Base-by-base conservation (phyloP, 306 rosid species). In the Citrullus mucosospermus region DNA sequence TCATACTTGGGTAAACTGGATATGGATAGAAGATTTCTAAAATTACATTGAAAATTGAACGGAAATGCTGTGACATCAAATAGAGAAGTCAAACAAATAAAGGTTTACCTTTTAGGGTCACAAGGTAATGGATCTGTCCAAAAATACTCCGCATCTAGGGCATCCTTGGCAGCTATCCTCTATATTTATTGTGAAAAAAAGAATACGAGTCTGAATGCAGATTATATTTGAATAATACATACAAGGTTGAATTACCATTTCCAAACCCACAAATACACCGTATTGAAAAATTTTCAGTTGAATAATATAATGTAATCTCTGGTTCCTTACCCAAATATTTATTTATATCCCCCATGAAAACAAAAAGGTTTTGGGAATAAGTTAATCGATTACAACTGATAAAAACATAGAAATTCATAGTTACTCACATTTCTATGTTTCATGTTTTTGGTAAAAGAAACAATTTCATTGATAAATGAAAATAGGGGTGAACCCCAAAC, bases 101-200 rank as follows among this genome's bases (percentile, higher is more conserved):
- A 32, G 4, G 50, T 18, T 68, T 68, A 84, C 89, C 87, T 86
- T 81, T 86, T 86, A 38, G 89, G 89, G 76, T 86, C 89, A 59
- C 89, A 86, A 11, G 89, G 89, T 60, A 86, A 84, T 43, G 89
- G 89, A 22, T 86, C 89, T 9, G 85, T 39, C 89, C 89, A 86
- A 83, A 86, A 86, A 75, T 86, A 86, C 82, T 86, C 89, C 0
- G 89, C 89, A 77, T 86, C 89, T 57, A 86, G 84, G 15, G 89
- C 89, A 57, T 86, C 89, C 84, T 86, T 86, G 1, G 89, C 89
- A 58, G 84, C 73, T 79, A 86, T 86, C 83, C 89, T 84, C 89
- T 86, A 55, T 9, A 69, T 22, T 54, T 73, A 63, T 48, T 5
- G 43, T 32, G 43, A 44, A 60, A 57, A 62, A 39, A 74, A 8